Conservation (phyloP, 2,329 filamentous ascomycete genomes). For the Claviceps maximensis region DNA sequence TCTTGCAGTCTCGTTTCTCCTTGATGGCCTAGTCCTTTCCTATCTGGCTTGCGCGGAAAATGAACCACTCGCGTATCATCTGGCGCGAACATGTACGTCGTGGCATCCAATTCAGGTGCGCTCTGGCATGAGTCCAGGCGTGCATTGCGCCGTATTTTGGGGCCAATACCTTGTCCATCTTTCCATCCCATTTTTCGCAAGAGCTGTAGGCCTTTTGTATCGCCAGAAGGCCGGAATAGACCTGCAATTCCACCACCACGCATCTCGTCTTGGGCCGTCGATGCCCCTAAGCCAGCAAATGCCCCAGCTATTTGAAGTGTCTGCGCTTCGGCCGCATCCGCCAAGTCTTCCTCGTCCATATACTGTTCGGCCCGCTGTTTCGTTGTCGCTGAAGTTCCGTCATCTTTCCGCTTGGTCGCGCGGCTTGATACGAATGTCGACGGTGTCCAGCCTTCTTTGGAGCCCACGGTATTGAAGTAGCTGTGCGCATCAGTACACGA, state of each 20-base stretch:
- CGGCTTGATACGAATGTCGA: conserved; percentile 87
- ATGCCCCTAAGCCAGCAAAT: conserved; percentile 65
- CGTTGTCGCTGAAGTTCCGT: conserved; percentile 24
- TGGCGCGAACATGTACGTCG: conserved; percentile 69
- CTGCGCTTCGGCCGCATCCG: conserved; percentile 68
- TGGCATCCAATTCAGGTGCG: conserved; percentile 24
- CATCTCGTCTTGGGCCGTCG: conserved; percentile 38
- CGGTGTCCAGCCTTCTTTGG: conserved; percentile 95
- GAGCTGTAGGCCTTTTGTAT: conserved; percentile 77
- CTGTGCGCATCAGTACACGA: conserved; percentile 26
- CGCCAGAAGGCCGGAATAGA: conserved; percentile 57
- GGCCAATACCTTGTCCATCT: conserved; percentile 83
- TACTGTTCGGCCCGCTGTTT: conserved; percentile 73
- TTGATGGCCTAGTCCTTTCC: conserved; percentile 56
- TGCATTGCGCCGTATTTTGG: conserved; percentile 65
- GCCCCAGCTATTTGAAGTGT: conserved; percentile 58
- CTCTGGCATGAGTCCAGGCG: conserved; percentile 40
- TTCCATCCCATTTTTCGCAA: conserved; percentile 92
- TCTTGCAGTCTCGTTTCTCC: conserved; percentile 41
- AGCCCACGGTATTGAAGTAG: conserved; percentile 96
- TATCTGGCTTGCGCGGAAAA: conserved; percentile 52
- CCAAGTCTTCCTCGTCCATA: conserved; percentile 95
- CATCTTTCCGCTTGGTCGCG: conserved; percentile 59
- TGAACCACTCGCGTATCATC: conserved; percentile 60
- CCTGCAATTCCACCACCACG: conserved; percentile 49